phyloP scores from a whole-genome alignment of 805 yeast species.

The Ascoidea rubescens region DNA sequence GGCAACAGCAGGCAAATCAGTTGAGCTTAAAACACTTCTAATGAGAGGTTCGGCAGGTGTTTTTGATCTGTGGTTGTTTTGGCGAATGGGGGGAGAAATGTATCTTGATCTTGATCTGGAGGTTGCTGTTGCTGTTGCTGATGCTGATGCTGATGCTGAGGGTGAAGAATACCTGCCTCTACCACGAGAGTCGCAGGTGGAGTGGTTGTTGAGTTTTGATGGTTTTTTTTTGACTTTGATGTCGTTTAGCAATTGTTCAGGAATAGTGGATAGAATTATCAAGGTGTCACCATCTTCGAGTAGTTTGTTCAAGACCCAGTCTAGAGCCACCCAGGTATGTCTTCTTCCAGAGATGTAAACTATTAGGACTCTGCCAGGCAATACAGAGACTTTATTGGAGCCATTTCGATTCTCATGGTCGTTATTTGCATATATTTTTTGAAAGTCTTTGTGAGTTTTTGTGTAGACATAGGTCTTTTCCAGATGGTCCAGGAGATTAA shows the following conservation, averaged over 20 bases:
- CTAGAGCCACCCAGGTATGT: slow-evolving; percentile 77
- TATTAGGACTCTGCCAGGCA: slow-evolving; percentile 41
- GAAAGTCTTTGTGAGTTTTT: slow-evolving; percentile 32
- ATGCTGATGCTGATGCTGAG: neutral
- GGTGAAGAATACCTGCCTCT: neutral
- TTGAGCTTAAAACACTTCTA: neutral
- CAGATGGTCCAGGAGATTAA: no score
- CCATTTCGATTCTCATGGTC: slow-evolving; percentile 16
- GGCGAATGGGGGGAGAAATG: neutral
- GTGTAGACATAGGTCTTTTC: slow-evolving; percentile 21
- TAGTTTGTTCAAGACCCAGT: slow-evolving; percentile 45
- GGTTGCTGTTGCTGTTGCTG: neutral
- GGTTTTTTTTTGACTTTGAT: slow-evolving; percentile 2
- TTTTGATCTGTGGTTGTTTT: neutral
- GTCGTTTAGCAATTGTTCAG: slow-evolving; percentile 15
- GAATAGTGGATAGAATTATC: slow-evolving; percentile 44
- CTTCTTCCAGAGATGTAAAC: slow-evolving; percentile 56
- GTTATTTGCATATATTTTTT: slow-evolving; percentile 26
- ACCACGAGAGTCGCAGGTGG: neutral
- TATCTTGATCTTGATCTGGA: neutral
- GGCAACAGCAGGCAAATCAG: neutral
- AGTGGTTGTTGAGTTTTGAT: neutral
- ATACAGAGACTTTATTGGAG: slow-evolving; percentile 19
- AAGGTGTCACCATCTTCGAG: slow-evolving; percentile 55
- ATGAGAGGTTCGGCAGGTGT: neutral